Evolutionary conservation across 2,329 filamentous ascomycete genomes (phyloP), one percentile per base, ranked within the genome.

Genomic region (Aspergillus fumigatiaffinis): DNA sequence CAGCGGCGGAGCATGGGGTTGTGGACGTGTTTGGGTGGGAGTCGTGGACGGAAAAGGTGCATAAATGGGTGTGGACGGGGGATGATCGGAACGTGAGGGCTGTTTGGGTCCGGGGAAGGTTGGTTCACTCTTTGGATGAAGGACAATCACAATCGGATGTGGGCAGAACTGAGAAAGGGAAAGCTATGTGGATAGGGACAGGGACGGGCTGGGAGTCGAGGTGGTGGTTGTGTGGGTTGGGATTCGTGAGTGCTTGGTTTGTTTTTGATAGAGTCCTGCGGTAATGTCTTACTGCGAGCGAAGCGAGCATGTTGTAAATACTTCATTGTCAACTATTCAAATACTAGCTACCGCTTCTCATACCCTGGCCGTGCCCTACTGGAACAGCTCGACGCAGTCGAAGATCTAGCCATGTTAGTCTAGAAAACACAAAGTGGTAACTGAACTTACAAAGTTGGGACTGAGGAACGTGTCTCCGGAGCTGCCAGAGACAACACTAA

Each of bases 21-120:
- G 91, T 97, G 0, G 92, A 97, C 73, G 73, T 97, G 0, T 99
- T 97, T 78, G 92, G 92, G 1, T 91, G 88, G 84, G 93, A 97
- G 81, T 84, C 70, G n/a, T 95, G 90, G 91, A 85, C 88, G 42
- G 91, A 97, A 68, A 85, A 80, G 68, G 77, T 97, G 10, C 90
- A 91, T 53, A 99, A 99, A 80, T 99, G 94, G 94, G 80, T 97
- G 60, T 99, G 90, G 76, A 89, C 85, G 63, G 94, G 94, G 0
- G 92, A 97, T 78, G 94, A 97, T 76, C 81, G 93, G 64, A 97
- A 97, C 73, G 93, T 92, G 2, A 82, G 82, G 66, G 86, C 82
- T 64, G 94, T 99, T 4, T 99, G 93, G 93, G 92, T 97, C 1
- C 86, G 82, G 70, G 94, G 94, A 2, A 78, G 86, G 61, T 74